Evolutionary conservation across 768 basidiomycete genomes (phyloP).

Genomic region (Tricholoma sp.): DNA sequence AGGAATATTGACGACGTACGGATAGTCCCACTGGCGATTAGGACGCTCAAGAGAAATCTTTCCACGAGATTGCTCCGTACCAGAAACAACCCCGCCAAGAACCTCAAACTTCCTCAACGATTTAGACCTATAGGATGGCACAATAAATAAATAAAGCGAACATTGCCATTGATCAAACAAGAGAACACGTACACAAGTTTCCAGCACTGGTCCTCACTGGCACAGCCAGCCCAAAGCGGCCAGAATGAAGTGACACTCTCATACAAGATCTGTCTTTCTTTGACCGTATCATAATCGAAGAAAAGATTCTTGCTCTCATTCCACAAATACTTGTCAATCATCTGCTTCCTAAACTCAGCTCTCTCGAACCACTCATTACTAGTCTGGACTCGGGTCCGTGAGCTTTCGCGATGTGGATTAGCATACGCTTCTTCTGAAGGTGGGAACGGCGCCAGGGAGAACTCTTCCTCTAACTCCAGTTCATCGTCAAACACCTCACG

Average conservation of each 20-base stretch:
- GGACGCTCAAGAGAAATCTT: slow-evolving; percentile 94
- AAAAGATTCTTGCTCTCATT: slow-evolving; percentile 92
- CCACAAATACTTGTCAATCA: slow-evolving; percentile 95
- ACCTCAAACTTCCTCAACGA: slow-evolving; percentile 96
- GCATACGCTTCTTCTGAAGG: slow-evolving; percentile 68
- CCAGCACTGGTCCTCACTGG: slow-evolving; percentile 93
- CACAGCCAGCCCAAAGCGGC: slow-evolving; percentile 97
- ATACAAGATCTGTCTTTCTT: slow-evolving; percentile 88
- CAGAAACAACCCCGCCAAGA: slow-evolving; percentile 90
- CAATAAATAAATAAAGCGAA: slow-evolving; percentile 15
- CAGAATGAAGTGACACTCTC: slow-evolving; percentile 97
- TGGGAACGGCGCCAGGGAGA: slow-evolving; percentile 88
- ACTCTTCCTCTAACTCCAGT: slow-evolving; percentile 89
- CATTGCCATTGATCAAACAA: neutral
- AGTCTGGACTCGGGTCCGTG: slow-evolving; percentile 55
- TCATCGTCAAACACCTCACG: slow-evolving; percentile 92
- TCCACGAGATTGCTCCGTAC: slow-evolving; percentile 94
- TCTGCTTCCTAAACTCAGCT: slow-evolving; percentile 74
- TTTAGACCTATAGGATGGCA: slow-evolving; percentile 48
- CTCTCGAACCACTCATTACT: slow-evolving; percentile 93
- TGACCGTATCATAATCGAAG: slow-evolving; percentile 93
- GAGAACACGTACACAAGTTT: slow-evolving; percentile 72
- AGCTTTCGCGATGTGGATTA: slow-evolving; percentile 53
- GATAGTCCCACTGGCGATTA: slow-evolving; percentile 99
- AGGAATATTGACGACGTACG: slow-evolving; percentile 45